These are phyloP conservation scores for Colletotrichum sp. DNA, from an alignment of 2,329 filamentous ascomycete genomes.

Conservation along the genomic window DNA sequence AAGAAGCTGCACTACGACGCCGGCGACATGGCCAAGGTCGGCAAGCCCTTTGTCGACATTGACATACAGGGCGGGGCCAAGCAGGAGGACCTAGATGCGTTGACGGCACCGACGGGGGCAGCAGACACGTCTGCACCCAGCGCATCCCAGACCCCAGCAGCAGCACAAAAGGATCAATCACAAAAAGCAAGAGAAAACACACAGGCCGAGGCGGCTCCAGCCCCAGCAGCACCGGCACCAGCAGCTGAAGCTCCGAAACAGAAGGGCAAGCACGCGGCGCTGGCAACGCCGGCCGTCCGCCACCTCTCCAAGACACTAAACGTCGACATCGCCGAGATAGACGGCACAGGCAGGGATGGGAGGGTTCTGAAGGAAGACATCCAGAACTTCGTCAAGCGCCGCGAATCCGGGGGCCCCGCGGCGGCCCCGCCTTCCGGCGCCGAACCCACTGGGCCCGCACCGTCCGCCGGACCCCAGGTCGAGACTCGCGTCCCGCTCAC, in stretches of 20 bases:
- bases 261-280: constrained; percentile 70
- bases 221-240: background rate
- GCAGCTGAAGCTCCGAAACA: constrained; percentile 28
- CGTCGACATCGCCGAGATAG: constrained; percentile 78
- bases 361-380: constrained; percentile 94
- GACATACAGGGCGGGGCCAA: constrained; percentile 83
- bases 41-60: constrained; percentile 93
- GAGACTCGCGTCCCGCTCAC: constrained; percentile 77
- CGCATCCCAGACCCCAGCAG: constrained; percentile 16
- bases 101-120: constrained; percentile 2
- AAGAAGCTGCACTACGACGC: constrained; percentile 96
- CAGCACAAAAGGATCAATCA: background rate
- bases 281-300: constrained; percentile 92
- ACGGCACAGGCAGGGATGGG: constrained; percentile 88
- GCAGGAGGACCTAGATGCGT: constrained; percentile 57
- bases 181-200: constrained; percentile 6
- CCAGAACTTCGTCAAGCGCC: constrained; percentile 67
- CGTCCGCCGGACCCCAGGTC: constrained; percentile 54
- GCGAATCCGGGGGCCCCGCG: constrained; percentile 36
- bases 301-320: constrained; percentile 83
- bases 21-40: constrained; percentile 95
- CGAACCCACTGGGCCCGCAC: constrained; percentile 30
- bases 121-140: constrained; percentile 28
- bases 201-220: background rate
- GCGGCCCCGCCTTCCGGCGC: constrained; percentile 27